Conservation (phyloP, 2,329 filamentous ascomycete genomes). For the Colletotrichum euphorbiae region DNA sequence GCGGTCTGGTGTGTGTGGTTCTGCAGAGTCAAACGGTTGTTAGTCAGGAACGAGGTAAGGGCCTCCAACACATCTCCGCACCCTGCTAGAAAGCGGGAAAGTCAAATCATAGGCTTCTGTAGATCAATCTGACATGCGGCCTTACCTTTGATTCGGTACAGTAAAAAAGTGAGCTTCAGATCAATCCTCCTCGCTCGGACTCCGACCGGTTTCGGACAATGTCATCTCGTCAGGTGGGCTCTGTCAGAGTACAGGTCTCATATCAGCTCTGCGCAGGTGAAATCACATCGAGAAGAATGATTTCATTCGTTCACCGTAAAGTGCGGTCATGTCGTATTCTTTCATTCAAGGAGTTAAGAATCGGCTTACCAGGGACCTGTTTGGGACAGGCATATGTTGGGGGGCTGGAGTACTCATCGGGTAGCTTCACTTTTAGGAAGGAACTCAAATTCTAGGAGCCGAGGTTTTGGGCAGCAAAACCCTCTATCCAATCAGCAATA, state of each 20-base stretch:
- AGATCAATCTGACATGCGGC: conserved; percentile 22
- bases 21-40: not conserved
- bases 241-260: not conserved
- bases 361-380: too few species aligned
- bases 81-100: not conserved
- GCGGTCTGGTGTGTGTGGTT: not conserved
- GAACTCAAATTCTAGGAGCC: too few species aligned
- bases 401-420: too few species aligned
- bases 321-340: too few species aligned
- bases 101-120: not conserved
- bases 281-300: not conserved
- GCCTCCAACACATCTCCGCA: not conserved
- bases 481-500: too few species aligned
- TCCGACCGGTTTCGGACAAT: not conserved
- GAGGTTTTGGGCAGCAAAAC: too few species aligned
- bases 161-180: not conserved
- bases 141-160: conserved; percentile 5
- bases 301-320: not conserved
- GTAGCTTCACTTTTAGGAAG: too few species aligned
- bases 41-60: conserved; percentile 6
- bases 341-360: too few species aligned
- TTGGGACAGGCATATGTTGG: too few species aligned
- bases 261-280: not conserved
- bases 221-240: not conserved
- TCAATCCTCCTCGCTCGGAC: not conserved